phyloP scores from a whole-genome alignment of 2,329 filamentous ascomycete species.

The Coniochaeta ligniaria region DNA sequence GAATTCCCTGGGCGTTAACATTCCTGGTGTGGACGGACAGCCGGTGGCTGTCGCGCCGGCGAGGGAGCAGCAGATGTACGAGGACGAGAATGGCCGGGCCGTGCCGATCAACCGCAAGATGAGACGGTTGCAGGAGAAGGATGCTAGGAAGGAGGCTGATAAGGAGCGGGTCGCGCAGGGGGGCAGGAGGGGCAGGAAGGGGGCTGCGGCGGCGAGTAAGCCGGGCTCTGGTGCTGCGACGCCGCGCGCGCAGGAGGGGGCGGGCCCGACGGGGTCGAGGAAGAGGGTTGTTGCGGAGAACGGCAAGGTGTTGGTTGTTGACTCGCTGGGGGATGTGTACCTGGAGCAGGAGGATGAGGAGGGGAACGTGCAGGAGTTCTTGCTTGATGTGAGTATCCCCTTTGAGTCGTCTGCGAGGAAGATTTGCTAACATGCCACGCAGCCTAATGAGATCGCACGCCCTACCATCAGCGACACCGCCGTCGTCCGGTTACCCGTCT shows the following conservation, averaged over 20 bases:
- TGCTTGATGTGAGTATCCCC: slow-evolving; percentile 69
- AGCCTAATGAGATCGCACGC: slow-evolving; percentile 71
- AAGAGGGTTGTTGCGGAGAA: slow-evolving; percentile 91
- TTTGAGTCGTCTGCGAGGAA: background rate
- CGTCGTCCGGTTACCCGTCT: slow-evolving; percentile 70
- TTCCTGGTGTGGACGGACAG: slow-evolving; percentile 56
- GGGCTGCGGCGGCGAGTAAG: slow-evolving; percentile 21
- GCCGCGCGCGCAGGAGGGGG: slow-evolving; percentile 35
- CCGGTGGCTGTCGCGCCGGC: slow-evolving; percentile 27
- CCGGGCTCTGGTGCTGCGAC: slow-evolving; percentile 39
- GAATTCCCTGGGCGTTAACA: slow-evolving; percentile 51
- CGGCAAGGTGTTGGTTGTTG: slow-evolving; percentile 89
- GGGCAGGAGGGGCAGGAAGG: slow-evolving; percentile 26
- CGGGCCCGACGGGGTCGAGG: slow-evolving; percentile 65
- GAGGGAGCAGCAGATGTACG: slow-evolving; percentile 28
- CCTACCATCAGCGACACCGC: slow-evolving; percentile 80
- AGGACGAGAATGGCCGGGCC: slow-evolving; percentile 38
- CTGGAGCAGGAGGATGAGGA: slow-evolving; percentile 89
- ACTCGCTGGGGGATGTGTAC: slow-evolving; percentile 86
- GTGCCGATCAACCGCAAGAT: slow-evolving; percentile 73
- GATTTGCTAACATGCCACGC: slow-evolving; percentile 13
- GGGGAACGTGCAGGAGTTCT: slow-evolving; percentile 71
- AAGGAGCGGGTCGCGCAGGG: slow-evolving; percentile 35
- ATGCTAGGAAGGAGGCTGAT: slow-evolving; percentile 62
- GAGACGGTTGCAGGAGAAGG: slow-evolving; percentile 82